phyloP scores from a whole-genome alignment of 169 alveolate genomes.

The Plasmodium gallinaceum region DNA sequence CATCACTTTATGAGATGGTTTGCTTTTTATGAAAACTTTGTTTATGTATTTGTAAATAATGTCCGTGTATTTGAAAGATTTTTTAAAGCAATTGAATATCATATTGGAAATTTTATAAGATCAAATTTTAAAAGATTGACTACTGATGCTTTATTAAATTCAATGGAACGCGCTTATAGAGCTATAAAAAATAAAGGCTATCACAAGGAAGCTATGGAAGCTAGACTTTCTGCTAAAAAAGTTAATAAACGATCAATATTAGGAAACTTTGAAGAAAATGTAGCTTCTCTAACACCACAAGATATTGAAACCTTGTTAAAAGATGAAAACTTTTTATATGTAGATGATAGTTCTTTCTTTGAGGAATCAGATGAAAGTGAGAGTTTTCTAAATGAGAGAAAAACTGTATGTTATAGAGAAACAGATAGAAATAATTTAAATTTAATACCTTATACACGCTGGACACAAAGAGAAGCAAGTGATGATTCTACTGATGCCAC shows the following conservation, averaged over 20 bases:
- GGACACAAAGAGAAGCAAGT: not conserved
- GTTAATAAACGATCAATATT: not conserved
- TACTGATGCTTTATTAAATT: slow-evolving; percentile 10
- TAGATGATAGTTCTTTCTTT: slow-evolving; percentile 30
- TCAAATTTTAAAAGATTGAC: slow-evolving; percentile 2
- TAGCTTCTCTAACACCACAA: not conserved
- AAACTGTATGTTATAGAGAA: not conserved
- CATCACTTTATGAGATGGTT: not conserved
- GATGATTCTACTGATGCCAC: not conserved
- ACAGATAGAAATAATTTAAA: not conserved
- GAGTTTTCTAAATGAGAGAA: slow-evolving; percentile 19
- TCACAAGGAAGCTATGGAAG: not conserved
- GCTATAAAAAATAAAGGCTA: not conserved
- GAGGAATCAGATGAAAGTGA: slow-evolving; percentile 6
- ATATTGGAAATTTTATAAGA: not conserved
- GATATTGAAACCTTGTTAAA: slow-evolving; percentile 2
- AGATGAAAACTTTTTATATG: not conserved
- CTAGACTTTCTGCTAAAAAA: slow-evolving; percentile 12
- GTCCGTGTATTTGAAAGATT: slow-evolving; percentile 28
- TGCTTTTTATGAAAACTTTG: slow-evolving; percentile 8
- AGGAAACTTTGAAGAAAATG: not conserved
- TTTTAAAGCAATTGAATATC: not conserved
- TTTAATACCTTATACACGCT: not conserved
- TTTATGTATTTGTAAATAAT: slow-evolving; percentile 11
- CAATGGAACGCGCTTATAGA: not conserved